phyloP scores from a whole-genome alignment of 2,329 filamentous ascomycete species.

The Cephalotrichum gorgonifer region DNA sequence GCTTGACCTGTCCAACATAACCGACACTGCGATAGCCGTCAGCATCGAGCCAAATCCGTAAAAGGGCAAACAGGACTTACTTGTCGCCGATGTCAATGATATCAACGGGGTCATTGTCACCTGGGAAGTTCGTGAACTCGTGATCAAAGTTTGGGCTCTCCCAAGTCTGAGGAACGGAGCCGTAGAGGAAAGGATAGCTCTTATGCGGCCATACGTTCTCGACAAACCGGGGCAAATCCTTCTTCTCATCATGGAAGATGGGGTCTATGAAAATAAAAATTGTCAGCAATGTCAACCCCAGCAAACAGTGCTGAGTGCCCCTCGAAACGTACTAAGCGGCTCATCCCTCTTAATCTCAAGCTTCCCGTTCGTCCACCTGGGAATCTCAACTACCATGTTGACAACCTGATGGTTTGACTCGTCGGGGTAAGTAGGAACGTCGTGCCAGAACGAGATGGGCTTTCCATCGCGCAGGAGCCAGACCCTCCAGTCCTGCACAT shows the following conservation, averaged over 20 bases:
- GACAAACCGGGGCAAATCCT: conserved; percentile 24
- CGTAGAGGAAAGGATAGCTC: conserved; percentile 30
- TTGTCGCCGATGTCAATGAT: conserved; percentile 27
- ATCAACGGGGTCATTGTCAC: conserved; percentile 32
- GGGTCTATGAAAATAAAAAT: conserved; percentile 19
- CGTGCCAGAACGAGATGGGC: conserved; percentile 30
- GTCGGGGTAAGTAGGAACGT: conserved; percentile 27
- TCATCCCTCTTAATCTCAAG: conserved; percentile 27
- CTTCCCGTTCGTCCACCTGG: conserved; percentile 28
- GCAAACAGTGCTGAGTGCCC: conserved; percentile 22
- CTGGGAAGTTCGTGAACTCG: conserved; percentile 22
- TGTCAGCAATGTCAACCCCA: background rate
- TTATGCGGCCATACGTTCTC: conserved; percentile 32
- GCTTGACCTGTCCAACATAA: conserved; percentile 26
- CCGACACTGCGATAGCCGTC: conserved; percentile 12
- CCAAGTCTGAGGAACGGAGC: conserved; percentile 33
- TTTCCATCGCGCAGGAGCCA: conserved; percentile 27
- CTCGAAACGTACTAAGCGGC: conserved; percentile 23
- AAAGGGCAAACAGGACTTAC: conserved; percentile 11
- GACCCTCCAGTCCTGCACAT: conserved; percentile 25
- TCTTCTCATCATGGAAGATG: conserved; percentile 29
- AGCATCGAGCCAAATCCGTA: background rate
- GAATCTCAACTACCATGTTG: conserved; percentile 29
- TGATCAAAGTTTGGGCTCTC: conserved; percentile 29
- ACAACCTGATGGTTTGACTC: conserved; percentile 21